These are phyloP conservation scores for Penicillium silybi DNA, from an alignment of 495 filamentous ascomycete genomes.

Conservation along the genomic window DNA sequence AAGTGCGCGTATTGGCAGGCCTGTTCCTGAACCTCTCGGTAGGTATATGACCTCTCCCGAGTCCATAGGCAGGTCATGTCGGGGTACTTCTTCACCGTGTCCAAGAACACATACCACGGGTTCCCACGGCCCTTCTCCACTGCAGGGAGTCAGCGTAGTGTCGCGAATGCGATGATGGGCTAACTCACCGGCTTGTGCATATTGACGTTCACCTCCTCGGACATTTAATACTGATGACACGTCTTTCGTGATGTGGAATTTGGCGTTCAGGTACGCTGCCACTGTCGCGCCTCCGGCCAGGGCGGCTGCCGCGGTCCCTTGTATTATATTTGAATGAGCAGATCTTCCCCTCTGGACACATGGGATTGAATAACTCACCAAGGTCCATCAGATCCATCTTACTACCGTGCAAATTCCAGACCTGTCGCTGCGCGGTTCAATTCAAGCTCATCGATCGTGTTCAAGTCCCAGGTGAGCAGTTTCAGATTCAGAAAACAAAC, in stretches of 20 bases:
- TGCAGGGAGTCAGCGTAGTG: conserved; percentile 16
- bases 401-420: neutral
- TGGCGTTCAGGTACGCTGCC: conserved; percentile 65
- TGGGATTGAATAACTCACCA: neutral
- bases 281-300: conserved; percentile 43
- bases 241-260: conserved; percentile 63
- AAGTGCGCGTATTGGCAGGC: conserved; percentile 62
- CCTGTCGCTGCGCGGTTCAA: neutral
- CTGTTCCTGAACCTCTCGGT: conserved; percentile 50
- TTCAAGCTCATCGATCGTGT: neutral
- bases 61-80: conserved; percentile 63
- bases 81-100: conserved; percentile 44
- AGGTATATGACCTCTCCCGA: conserved; percentile 59
- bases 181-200: conserved; percentile 29
- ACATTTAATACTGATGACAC: conserved; percentile 30
- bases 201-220: conserved; percentile 33
- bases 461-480: neutral
- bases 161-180: neutral
- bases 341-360: neutral
- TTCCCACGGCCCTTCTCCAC: conserved; percentile 50
- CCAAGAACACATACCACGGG: conserved; percentile 63
- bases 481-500: neutral
- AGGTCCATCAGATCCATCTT: neutral
- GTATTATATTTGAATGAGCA: neutral
- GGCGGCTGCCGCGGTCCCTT: conserved; percentile 22